Evolutionary conservation across 2,329 filamentous ascomycete species (phyloP).

Genomic region (Colletotrichum limetticola): DNA sequence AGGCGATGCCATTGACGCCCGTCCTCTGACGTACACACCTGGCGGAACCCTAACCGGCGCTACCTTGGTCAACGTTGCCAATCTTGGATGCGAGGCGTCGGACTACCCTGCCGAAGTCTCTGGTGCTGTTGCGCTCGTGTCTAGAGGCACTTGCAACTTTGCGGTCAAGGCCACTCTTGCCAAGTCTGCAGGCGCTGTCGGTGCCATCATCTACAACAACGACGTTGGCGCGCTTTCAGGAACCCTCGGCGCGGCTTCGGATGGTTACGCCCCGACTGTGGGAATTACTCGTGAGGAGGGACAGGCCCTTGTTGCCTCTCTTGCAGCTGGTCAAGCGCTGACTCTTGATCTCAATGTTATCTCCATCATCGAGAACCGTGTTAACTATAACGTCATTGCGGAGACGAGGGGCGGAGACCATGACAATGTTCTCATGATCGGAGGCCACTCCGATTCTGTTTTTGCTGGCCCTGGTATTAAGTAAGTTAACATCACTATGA

Average conservation of each 20-base stretch:
- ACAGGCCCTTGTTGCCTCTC: constrained; percentile 42
- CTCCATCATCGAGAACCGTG: constrained; percentile 57
- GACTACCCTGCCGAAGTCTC: constrained; percentile 64
- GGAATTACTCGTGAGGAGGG: constrained; percentile 63
- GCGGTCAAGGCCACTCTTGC: constrained; percentile 66
- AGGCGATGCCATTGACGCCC: constrained; percentile 41
- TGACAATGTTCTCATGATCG: constrained; percentile 59
- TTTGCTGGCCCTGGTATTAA: constrained; percentile 68
- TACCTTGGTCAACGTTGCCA: constrained; percentile 57
- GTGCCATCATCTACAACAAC: constrained; percentile 72
- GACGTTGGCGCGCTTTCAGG: constrained; percentile 59
- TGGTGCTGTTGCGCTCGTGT: constrained; percentile 69
- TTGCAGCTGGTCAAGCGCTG: constrained; percentile 46
- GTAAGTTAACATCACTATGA: constrained; percentile 38
- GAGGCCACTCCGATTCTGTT: constrained; percentile 60
- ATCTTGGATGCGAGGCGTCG: constrained; percentile 62
- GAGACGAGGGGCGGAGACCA: constrained; percentile 60
- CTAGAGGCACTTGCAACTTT: constrained; percentile 69
- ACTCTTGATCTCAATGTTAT: constrained; percentile 53
- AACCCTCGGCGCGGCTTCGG: constrained; percentile 63
- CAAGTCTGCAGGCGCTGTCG: constrained; percentile 66
- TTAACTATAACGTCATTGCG: constrained; percentile 62
- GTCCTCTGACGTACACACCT: constrained; percentile 61
- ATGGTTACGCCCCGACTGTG: constrained; percentile 60
- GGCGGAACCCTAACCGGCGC: constrained; percentile 50